Evolutionary conservation across 805 yeast genomes (phyloP).

Genomic region (Cyberlindnera mississippiensis): DNA sequence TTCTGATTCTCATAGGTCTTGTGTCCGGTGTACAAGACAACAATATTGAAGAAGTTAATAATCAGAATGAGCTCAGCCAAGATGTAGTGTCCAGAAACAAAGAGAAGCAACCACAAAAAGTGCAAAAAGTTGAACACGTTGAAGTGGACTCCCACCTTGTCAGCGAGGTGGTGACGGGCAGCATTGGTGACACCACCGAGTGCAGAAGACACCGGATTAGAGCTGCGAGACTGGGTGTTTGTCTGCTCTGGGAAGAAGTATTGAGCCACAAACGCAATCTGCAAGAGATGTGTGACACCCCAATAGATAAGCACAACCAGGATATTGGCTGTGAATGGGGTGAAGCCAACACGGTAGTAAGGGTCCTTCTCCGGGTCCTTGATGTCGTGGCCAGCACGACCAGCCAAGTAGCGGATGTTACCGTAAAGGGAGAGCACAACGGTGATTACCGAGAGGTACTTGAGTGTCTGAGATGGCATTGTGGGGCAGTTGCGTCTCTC

Average conservation of each 20-base stretch:
- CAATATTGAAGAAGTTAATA: constrained; percentile 55
- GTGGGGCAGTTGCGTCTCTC: no score
- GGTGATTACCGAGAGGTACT: constrained; percentile 47
- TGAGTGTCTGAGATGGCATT: constrained; percentile 27
- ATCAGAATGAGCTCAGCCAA: constrained; percentile 55
- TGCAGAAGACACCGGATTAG: constrained; percentile 29
- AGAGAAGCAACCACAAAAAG: constrained; percentile 61
- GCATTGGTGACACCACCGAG: constrained; percentile 20
- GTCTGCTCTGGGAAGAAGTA: constrained; percentile 34
- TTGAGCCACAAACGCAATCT: constrained; percentile 46
- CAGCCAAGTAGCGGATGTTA: constrained; percentile 51
- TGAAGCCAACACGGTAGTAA: constrained; percentile 46
- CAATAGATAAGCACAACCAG: constrained; percentile 52
- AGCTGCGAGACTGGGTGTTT: constrained; percentile 32
- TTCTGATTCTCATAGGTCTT: constrained; percentile 56
- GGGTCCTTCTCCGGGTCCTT: constrained; percentile 41
- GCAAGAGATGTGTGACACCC: constrained; percentile 50
- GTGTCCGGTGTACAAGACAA: constrained; percentile 47
- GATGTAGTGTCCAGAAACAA: constrained; percentile 55
- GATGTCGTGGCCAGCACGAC: constrained; percentile 41
- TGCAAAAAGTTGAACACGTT: constrained; percentile 55
- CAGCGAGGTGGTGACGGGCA: constrained; percentile 21
- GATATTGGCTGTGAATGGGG: constrained; percentile 66
- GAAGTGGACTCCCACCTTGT: constrained; percentile 56
- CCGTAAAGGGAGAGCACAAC: constrained; percentile 55